These are phyloP conservation scores for Saturnispora sanitii DNA, from an alignment of 805 yeast genomes.

Conservation along the genomic window DNA sequence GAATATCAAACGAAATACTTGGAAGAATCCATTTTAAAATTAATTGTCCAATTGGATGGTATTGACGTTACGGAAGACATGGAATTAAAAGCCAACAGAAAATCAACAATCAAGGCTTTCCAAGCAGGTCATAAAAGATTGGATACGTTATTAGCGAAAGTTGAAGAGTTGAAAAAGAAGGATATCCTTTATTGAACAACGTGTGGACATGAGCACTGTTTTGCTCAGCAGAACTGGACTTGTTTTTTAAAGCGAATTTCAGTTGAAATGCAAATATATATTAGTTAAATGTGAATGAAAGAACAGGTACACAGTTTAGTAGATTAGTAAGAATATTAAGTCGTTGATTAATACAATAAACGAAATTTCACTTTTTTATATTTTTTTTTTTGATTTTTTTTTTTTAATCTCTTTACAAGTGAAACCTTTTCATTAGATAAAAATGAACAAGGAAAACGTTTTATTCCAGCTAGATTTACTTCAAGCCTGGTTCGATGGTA, in stretches of 20 bases:
- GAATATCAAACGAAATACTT: conserved; percentile 44
- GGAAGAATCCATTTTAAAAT: conserved; percentile 59
- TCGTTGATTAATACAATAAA: no score
- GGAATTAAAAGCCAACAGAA: conserved; percentile 47
- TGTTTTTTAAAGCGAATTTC: no score
- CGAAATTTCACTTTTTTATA: background rate
- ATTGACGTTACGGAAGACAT: conserved; percentile 38
- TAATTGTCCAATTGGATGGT: conserved; percentile 56
- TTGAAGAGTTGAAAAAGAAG: conserved; percentile 14
- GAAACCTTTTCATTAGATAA: background rate
- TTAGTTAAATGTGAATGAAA: no score
- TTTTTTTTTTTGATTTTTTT: background rate
- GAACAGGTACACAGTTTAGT: no score
- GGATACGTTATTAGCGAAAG: conserved; percentile 28
- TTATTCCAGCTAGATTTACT: conserved; percentile 48
- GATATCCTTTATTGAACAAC: conserved; percentile 7
- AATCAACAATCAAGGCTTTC: conserved; percentile 46
- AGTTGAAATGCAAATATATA: no score
- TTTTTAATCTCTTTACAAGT: background rate
- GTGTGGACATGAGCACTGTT: background rate
- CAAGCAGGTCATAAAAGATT: conserved; percentile 50
- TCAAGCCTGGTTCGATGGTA: conserved; percentile 37
- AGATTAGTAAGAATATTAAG: no score
- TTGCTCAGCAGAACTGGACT: no score
- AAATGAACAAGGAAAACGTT: conserved; percentile 28